These are phyloP conservation scores for Penicillium tannophilum DNA, from an alignment of 495 filamentous ascomycete species.

Conservation along the genomic window DNA sequence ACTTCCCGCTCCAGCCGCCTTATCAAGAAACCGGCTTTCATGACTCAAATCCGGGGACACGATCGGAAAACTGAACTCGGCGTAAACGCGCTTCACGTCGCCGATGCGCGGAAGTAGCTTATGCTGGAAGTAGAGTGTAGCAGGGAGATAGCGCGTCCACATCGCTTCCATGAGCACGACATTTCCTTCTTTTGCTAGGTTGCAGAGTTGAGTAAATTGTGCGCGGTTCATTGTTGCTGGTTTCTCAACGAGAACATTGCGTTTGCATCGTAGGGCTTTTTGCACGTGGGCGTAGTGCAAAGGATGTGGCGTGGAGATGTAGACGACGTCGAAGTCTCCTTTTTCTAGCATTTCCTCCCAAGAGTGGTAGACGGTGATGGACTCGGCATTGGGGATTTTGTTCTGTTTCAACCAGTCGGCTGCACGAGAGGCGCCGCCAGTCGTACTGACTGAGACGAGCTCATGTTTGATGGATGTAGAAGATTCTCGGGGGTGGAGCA, in stretches of 20 bases:
- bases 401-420: slow-evolving; percentile 4
- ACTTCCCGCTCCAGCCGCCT: slow-evolving; percentile 10
- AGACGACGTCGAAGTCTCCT: slow-evolving; percentile 12
- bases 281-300: slow-evolving; percentile 11
- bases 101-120: slow-evolving; percentile 13
- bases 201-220: slow-evolving; percentile 5
- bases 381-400: slow-evolving; percentile 9
- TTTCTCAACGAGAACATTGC: slow-evolving; percentile 14
- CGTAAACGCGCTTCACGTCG: slow-evolving; percentile 8
- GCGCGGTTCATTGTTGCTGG: slow-evolving; percentile 12
- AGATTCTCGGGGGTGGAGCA: slow-evolving; percentile 7
- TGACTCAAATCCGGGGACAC: slow-evolving; percentile 7
- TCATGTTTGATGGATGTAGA: slow-evolving; percentile 11
- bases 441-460: slow-evolving; percentile 12
- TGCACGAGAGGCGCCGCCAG: slow-evolving; percentile 5
- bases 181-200: slow-evolving; percentile 10
- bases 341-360: slow-evolving; percentile 11
- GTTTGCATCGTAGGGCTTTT: slow-evolving; percentile 4
- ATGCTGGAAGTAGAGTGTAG: slow-evolving; percentile 9
- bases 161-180: slow-evolving; percentile 17
- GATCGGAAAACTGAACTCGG: slow-evolving; percentile 11
- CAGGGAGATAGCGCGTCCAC: slow-evolving; percentile 15
- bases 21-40: slow-evolving; percentile 10
- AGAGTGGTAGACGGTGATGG: slow-evolving; percentile 4
- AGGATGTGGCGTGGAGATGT: slow-evolving; percentile 15